A percentile compares a stretch with the other conserved stretches of the same genome.
These are phyloP conservation scores for Excoecaria agallocha DNA, from an alignment of 345 rosid species.

Conservation along the genomic window DNA sequence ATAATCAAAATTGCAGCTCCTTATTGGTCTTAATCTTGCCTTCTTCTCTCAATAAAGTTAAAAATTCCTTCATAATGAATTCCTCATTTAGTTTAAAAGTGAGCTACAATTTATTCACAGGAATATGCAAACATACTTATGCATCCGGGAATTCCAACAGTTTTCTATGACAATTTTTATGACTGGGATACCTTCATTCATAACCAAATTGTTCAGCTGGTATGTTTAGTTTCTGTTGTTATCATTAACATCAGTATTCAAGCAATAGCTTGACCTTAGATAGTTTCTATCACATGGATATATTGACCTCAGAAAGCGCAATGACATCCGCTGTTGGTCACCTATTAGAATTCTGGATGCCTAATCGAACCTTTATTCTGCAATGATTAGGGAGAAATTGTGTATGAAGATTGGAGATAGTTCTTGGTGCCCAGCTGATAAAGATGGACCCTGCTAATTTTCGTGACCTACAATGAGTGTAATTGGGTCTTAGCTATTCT, in stretches of 20 bases:
- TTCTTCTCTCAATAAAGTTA: neutral
- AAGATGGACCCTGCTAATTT: slow-evolving; percentile 69
- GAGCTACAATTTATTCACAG: slow-evolving; percentile 28
- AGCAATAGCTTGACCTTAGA: neutral
- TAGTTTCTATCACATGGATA: slow-evolving; percentile 20
- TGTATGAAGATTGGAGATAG: slow-evolving; percentile 88
- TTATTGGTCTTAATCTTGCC: neutral
- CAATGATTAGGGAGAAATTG: slow-evolving; percentile 68
- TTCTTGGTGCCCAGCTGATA: slow-evolving; percentile 84
- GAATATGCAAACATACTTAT: slow-evolving; percentile 84
- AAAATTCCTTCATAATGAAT: neutral
- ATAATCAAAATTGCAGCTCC: neutral
- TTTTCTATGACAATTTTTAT: slow-evolving; percentile 80
- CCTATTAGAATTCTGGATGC: slow-evolving; percentile 58
- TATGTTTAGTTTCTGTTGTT: slow-evolving; percentile 17
- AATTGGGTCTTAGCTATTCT: too few species aligned
- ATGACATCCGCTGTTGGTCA: slow-evolving; percentile 68
- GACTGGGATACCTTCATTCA: slow-evolving; percentile 70
- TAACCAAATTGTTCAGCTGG: slow-evolving; percentile 76
- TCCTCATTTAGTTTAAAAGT: neutral
- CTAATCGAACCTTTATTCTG: slow-evolving; percentile 64
- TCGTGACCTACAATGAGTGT: too few species aligned
- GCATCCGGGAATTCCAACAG: slow-evolving; percentile 87
- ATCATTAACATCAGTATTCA: neutral
- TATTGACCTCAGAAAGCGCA: slow-evolving; percentile 59